Evolutionary conservation across 345 rosid species (phyloP), one percentile per base, ranked within the genome.

Genomic region (Viola odorata): DNA sequence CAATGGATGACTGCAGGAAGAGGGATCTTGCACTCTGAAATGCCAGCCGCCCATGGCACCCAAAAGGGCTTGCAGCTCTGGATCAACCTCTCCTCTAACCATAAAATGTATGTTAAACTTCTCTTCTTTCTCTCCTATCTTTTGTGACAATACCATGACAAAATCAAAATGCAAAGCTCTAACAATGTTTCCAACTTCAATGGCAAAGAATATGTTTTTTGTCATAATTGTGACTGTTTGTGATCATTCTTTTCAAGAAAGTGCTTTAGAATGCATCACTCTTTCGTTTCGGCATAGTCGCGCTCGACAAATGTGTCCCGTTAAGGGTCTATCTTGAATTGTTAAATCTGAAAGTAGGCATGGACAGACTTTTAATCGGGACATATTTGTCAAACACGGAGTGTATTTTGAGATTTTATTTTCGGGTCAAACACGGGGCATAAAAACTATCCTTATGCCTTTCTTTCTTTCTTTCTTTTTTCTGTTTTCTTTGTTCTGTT

Each of bases 1-100:
- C 96, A 91, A 64, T 91, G 96, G 98, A 91, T 89, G 98, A 91
- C 98, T 0, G 95, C 98, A 1, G 95, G 98, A n/a, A 87, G 87
- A 74, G 92, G 98, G 69, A 85, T 91, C 41, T 89, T 91, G 65
- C 98, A 91, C 55, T 91, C 98, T 3, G 98, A 91, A 65, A 91
- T 91, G 98, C 98, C 98, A 56, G 88, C 85, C 37, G 71, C 75
- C 12, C 82, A 78, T 38, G 92, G 95, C 56, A 85, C 85, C 36
- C 91, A 87, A 67, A 91, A 81, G 63, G 96, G 95, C 13, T 72
- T 91, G 17, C 95, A 91, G 53, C 66, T 91, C 42, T 89, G 98
- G 98, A 82, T 91, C 76, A 91, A 91, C 70, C 91, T 91, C 64
- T 84, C 98, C 51, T 77, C 89, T 61, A 77, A 83, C 53, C 68